These are phyloP conservation scores for Epichloe scottii DNA, from an alignment of 2,329 filamentous ascomycete species.

Conservation along the genomic window DNA sequence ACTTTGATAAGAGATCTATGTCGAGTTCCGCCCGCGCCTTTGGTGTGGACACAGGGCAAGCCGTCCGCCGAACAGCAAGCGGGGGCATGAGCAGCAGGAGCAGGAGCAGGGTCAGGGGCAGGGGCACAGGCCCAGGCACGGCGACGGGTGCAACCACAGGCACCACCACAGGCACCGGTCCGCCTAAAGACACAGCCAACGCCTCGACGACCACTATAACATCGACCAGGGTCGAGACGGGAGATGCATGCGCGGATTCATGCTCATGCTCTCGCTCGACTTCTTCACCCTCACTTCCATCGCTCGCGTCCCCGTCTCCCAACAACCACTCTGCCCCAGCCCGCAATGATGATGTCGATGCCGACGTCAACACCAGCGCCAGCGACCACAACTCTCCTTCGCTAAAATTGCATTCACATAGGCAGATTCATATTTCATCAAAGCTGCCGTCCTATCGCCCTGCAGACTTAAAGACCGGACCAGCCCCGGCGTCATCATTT, in stretches of 20 bases:
- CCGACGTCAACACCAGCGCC: neutral
- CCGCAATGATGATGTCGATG: neutral
- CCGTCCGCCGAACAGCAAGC: too few species aligned
- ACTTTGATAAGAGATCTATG: neutral
- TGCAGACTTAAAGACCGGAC: constrained; percentile 29
- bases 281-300: neutral
- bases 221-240: neutral
- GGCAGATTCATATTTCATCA: constrained; percentile 41
- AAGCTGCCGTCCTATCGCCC: constrained; percentile 44
- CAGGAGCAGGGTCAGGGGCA: too few species aligned
- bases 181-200: neutral
- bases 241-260: neutral
- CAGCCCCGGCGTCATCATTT: constrained; percentile 12
- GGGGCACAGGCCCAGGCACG: neutral
- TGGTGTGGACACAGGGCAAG: constrained; percentile 1
- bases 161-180: neutral
- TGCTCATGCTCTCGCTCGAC: neutral
- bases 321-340: neutral
- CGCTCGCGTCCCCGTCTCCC: neutral
- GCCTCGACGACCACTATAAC: neutral
- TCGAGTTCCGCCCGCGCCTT: neutral
- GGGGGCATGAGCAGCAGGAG: too few species aligned
- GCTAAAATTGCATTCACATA: constrained; percentile 30
- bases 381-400: neutral
- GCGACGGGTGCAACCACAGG: neutral